Evolutionary conservation across 2,329 filamentous ascomycete species (phyloP).

Genomic region (Paracoccidioides lutzii): DNA sequence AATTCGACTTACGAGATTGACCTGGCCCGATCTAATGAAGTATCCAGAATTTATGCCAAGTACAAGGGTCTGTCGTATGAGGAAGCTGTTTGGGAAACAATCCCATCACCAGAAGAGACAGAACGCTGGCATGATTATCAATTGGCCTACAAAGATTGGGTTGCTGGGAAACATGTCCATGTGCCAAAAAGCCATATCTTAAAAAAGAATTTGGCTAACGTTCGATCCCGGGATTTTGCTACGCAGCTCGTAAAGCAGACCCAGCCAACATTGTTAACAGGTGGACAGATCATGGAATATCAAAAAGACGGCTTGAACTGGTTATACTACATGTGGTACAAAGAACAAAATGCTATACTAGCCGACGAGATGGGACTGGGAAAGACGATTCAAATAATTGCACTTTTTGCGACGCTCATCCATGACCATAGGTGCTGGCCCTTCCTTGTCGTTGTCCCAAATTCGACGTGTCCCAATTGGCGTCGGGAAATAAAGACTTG

Average conservation of each 20-base stretch:
- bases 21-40: slow-evolving; percentile 55
- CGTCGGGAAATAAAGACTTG: slow-evolving; percentile 89
- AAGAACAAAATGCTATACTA: slow-evolving; percentile 71
- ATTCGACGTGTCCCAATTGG: slow-evolving; percentile 96
- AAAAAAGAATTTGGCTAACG: slow-evolving; percentile 54
- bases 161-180: slow-evolving; percentile 64
- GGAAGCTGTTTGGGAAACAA: slow-evolving; percentile 78
- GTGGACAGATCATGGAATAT: slow-evolving; percentile 82
- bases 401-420: slow-evolving; percentile 61
- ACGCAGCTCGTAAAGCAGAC: slow-evolving; percentile 50
- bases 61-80: slow-evolving; percentile 88
- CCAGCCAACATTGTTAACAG: slow-evolving; percentile 61
- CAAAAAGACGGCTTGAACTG: slow-evolving; percentile 90
- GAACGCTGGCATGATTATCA: slow-evolving; percentile 68
- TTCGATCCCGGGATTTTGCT: slow-evolving; percentile 53
- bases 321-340: slow-evolving; percentile 82
- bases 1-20: slow-evolving; percentile 55
- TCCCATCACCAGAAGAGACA: slow-evolving; percentile 49
- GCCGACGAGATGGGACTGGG: slow-evolving; percentile 98
- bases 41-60: slow-evolving; percentile 69
- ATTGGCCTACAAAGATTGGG: slow-evolving; percentile 73
- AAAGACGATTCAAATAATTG: slow-evolving; percentile 89
- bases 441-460: slow-evolving; percentile 85
- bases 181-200: slow-evolving; percentile 43
- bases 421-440: slow-evolving; percentile 68